These are phyloP conservation scores for Mayamaea pseudoterrestris DNA, from an alignment of 108 stramenopile genomes.

Conservation along the genomic window DNA sequence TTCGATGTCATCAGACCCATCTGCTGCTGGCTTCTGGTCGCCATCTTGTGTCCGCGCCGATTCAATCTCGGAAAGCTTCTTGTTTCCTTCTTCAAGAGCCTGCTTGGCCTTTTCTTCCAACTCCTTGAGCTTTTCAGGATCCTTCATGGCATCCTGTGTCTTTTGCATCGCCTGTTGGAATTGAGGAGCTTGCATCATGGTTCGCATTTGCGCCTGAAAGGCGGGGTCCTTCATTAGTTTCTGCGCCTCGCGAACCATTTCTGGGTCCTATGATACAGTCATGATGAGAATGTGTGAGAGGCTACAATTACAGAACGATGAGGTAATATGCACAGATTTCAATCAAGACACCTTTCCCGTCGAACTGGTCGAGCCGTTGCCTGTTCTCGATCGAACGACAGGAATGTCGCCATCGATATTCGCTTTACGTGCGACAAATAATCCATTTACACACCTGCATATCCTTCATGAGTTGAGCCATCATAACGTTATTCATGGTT, in stretches of 20 bases:
- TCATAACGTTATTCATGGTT: conserved; percentile 62
- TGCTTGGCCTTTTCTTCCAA: conserved; percentile 55
- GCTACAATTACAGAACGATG: background rate
- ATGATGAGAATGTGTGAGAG: background rate
- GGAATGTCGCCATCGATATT: background rate
- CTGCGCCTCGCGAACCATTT: conserved; percentile 80
- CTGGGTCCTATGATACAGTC: conserved; percentile 52
- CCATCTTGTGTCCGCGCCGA: conserved; percentile 25
- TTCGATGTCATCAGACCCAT: conserved; percentile 14
- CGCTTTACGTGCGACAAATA: background rate
- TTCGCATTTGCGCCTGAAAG: conserved; percentile 76
- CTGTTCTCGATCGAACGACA: background rate
- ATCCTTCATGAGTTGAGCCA: conserved; percentile 80
- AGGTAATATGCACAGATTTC: background rate
- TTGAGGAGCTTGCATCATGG: conserved; percentile 40
- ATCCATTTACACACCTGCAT: conserved; percentile 78
- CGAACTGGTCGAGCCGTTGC: background rate
- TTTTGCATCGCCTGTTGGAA: conserved; percentile 53
- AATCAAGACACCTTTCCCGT: background rate
- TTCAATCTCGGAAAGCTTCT: conserved; percentile 43
- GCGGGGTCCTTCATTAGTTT: conserved; percentile 77
- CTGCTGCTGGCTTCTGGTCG: conserved; percentile 13
- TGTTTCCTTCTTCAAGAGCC: conserved; percentile 50
- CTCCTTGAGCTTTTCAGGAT: conserved; percentile 64
- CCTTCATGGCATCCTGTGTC: conserved; percentile 56